Conservation (phyloP, 2,329 filamentous ascomycete genomes). For the Aureobasidium uvarum region DNA sequence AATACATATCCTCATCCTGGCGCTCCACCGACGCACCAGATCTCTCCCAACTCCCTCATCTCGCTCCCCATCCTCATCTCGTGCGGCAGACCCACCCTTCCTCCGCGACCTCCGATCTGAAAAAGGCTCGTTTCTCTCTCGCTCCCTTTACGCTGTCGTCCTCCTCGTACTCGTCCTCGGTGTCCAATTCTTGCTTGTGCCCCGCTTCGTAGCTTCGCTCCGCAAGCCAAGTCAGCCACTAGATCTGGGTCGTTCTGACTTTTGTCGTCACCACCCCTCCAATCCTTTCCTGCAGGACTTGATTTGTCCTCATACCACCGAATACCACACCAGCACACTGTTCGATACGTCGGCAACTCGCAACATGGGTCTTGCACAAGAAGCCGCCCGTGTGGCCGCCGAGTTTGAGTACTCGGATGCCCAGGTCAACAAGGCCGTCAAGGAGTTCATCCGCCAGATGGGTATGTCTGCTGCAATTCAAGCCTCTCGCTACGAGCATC, state of each 20-base stretch:
- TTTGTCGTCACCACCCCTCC: conserved; percentile 30
- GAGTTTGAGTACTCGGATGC: conserved; percentile 82
- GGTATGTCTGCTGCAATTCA: conserved; percentile 48
- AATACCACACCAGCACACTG: conserved; percentile 27
- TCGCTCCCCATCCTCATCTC: conserved; percentile 26
- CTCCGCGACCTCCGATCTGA: conserved; percentile 34
- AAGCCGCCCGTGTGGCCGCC: conserved; percentile 75
- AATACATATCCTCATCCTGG: conserved; percentile 27
- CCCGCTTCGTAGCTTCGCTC: conserved; percentile 18
- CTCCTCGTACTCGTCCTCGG: conserved; percentile 32
- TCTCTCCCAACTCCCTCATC: conserved; percentile 29
- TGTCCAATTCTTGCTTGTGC: conserved; percentile 32
- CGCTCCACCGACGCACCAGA: conserved; percentile 27
- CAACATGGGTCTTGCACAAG: conserved; percentile 58
- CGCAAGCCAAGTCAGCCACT: conserved; percentile 21
- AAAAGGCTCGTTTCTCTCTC: conserved; percentile 29
- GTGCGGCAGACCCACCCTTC: conserved; percentile 32
- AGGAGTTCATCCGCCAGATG: conserved; percentile 86
- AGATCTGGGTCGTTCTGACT: background rate
- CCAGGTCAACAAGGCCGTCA: conserved; percentile 74
- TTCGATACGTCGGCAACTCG: conserved; percentile 32
- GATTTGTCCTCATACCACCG: conserved; percentile 34
- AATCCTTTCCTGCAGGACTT: conserved; percentile 40
- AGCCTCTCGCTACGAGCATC: background rate
- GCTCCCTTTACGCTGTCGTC: conserved; percentile 30